Conservation (phyloP, 169 alveolate species). For the Toxoplasma gondii region DNA sequence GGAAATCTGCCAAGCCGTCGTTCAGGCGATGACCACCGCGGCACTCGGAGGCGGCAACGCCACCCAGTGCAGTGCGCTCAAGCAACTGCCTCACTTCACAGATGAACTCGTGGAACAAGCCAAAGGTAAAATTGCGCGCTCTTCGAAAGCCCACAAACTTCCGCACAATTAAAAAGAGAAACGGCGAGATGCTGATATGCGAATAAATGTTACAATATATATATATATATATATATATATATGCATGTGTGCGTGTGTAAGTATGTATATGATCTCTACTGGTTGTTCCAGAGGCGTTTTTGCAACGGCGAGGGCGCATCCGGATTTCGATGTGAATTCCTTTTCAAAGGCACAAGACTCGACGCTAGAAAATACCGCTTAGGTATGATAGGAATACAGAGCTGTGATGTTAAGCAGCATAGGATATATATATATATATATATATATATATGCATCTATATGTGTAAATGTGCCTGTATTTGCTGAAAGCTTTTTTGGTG, state of each 20-base stretch:
- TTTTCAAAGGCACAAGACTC: too few species aligned
- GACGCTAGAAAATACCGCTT: too few species aligned
- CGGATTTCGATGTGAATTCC: too few species aligned
- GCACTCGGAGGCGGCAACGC: slow-evolving; percentile 60
- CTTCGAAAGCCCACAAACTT: not conserved
- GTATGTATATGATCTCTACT: not conserved
- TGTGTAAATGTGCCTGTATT: not conserved
- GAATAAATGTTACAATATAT: not conserved
- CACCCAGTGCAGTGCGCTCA: slow-evolving; percentile 83
- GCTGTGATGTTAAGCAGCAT: not conserved
- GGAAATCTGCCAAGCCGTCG: slow-evolving; percentile 96
- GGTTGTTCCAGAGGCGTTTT: too few species aligned
- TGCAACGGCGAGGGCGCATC: too few species aligned
- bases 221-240: not conserved
- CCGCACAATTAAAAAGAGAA: not conserved
- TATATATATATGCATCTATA: not conserved
- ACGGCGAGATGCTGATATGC: not conserved
- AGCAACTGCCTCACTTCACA: slow-evolving; percentile 93
- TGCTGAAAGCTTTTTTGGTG: too few species aligned
- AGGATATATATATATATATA: not conserved
- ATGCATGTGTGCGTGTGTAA: not conserved
- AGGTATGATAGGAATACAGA: too few species aligned
- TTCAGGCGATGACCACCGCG: slow-evolving; percentile 94
- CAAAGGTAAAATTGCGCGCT: slow-evolving; percentile 69
- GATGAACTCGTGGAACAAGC: slow-evolving; percentile 83